Evolutionary conservation across 345 rosid species (phyloP).

Genomic region (Boechera stricta): DNA sequence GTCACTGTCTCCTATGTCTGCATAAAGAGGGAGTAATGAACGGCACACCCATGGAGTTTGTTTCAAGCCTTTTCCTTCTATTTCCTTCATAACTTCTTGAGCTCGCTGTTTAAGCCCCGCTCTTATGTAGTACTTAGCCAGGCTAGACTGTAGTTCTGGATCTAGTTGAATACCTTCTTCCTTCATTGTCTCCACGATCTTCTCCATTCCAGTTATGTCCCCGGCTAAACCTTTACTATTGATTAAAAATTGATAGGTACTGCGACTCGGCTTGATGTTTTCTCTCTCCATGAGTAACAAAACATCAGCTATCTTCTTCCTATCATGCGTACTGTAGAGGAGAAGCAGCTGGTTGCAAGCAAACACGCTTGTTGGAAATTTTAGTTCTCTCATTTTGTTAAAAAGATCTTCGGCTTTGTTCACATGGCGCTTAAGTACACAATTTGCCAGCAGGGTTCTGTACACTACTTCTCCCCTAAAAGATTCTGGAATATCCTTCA

Average conservation of each 20-base stretch:
- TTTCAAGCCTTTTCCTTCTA: conserved; percentile 71
- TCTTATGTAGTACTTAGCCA: conserved; percentile 70
- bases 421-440: conserved; percentile 53
- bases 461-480: conserved; percentile 70
- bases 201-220: conserved; percentile 87
- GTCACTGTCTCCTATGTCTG: conserved; percentile 70
- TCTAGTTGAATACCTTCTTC: conserved; percentile 78
- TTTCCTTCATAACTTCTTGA: conserved; percentile 63
- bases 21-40: conserved; percentile 72
- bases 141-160: conserved; percentile 48
- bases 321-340: conserved; percentile 73
- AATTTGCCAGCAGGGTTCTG: conserved; percentile 76
- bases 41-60: conserved; percentile 65
- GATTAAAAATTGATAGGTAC: conserved; percentile 70
- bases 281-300: conserved; percentile 87
- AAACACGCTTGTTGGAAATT: conserved; percentile 65
- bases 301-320: conserved; percentile 79
- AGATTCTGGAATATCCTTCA: conserved; percentile 66
- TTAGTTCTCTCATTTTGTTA: conserved; percentile 78
- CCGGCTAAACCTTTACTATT: conserved; percentile 74
- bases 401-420: conserved; percentile 76
- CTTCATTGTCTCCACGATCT: conserved; percentile 80
- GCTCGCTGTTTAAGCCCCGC: conserved; percentile 69
- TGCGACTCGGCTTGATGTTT: conserved; percentile 70
- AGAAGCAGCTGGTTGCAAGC: conserved; percentile 93